A percentile compares a stretch with the other conserved stretches of the same genome.
Conservation (phyloP, 2,329 filamentous ascomycete species). For the Pleomassaria siparia region DNA sequence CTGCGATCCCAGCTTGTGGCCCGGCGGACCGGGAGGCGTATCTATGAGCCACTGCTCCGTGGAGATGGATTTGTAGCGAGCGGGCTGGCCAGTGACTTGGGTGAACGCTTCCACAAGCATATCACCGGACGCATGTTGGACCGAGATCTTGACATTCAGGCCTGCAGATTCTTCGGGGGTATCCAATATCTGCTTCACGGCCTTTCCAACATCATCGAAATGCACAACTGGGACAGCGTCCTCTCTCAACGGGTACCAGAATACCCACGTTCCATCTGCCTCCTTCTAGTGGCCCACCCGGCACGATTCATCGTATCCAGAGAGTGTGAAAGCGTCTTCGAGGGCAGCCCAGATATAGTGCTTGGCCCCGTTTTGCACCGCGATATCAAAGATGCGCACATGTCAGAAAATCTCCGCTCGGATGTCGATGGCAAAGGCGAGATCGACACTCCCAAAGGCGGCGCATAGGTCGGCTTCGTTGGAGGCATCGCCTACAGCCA, state of each 20-base stretch:
- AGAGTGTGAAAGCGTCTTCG: slow-evolving; percentile 53
- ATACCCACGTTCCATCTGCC: slow-evolving; percentile 24
- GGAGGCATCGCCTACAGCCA: slow-evolving; percentile 53
- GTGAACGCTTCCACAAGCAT: slow-evolving; percentile 34
- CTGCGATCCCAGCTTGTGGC: slow-evolving; percentile 31
- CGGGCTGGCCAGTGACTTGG: slow-evolving; percentile 34
- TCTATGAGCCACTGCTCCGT: slow-evolving; percentile 20
- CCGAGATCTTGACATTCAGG: slow-evolving; percentile 28
- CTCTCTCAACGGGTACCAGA: slow-evolving; percentile 24
- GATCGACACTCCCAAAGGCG: slow-evolving; percentile 49
- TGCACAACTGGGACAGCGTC: slow-evolving; percentile 28
- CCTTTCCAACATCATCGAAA: slow-evolving; percentile 28
- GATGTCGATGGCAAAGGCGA: slow-evolving; percentile 57
- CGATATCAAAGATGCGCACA: slow-evolving; percentile 42
- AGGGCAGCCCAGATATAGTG: slow-evolving; percentile 54
- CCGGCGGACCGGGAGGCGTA: slow-evolving; percentile 35
- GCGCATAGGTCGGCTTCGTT: slow-evolving; percentile 48
- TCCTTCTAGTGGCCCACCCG: slow-evolving; percentile 50
- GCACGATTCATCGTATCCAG: slow-evolving; percentile 49
- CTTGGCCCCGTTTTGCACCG: slow-evolving; percentile 38
- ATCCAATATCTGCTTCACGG: slow-evolving; percentile 33
- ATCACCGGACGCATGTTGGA: slow-evolving; percentile 27
- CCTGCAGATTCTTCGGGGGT: slow-evolving; percentile 22
- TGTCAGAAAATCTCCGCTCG: slow-evolving; percentile 55
- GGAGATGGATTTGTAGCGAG: slow-evolving; percentile 25